phyloP scores from a whole-genome alignment of 306 rosid genomes.

The Casuarina glauca region DNA sequence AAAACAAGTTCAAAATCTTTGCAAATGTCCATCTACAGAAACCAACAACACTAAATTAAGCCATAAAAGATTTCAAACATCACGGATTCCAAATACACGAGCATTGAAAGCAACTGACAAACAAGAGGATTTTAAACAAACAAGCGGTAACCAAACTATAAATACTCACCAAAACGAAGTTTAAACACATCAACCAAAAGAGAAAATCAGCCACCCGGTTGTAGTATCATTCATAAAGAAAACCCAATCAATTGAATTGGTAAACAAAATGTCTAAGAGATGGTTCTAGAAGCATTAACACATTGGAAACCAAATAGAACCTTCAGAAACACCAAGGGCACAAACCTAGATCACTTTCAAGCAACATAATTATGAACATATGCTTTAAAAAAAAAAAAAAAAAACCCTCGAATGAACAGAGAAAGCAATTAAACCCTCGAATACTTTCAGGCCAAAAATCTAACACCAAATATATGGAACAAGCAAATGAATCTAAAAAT shows the following conservation, averaged over 20 bases:
- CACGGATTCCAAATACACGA: background rate
- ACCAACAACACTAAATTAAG: conserved; percentile 20
- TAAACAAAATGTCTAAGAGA: background rate
- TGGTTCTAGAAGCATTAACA: background rate
- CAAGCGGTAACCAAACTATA: background rate
- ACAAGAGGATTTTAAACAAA: background rate
- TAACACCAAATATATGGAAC: too few relatives aligned
- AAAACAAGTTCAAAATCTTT: conserved; percentile 53
- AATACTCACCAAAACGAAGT: background rate
- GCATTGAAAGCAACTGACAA: background rate
- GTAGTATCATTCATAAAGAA: background rate
- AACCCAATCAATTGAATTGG: background rate
- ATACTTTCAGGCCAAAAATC: background rate
- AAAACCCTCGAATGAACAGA: background rate
- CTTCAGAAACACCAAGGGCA: background rate
- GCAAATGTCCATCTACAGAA: conserved; percentile 59
- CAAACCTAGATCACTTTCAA: background rate
- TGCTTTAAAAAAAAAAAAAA: background rate
- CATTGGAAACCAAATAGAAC: background rate
- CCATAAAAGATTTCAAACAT: conserved; percentile 8
- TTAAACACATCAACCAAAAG: background rate
- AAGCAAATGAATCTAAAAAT: background rate
- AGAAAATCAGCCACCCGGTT: background rate
- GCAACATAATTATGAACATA: background rate
- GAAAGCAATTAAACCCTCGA: background rate